phyloP scores from a whole-genome alignment of 2,329 filamentous ascomycete genomes.

The Penicillium psychrosexuale region DNA sequence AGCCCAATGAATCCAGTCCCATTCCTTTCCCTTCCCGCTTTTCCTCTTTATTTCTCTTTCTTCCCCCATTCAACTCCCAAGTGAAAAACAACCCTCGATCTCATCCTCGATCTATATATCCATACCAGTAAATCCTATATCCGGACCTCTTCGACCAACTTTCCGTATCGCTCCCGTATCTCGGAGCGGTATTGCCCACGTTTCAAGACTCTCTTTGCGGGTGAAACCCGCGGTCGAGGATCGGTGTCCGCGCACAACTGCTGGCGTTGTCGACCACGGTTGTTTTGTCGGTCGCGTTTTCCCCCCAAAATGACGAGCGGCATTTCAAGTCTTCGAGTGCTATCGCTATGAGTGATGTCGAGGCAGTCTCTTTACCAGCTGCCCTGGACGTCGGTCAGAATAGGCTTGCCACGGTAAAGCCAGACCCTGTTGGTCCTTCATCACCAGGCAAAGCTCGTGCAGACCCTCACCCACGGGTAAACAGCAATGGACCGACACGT shows the following conservation, averaged over 20 bases:
- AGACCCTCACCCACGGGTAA: slow-evolving; percentile 16
- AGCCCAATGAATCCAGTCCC: slow-evolving; percentile 10
- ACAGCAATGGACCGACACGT: slow-evolving; percentile 23
- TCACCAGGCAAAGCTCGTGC: slow-evolving; percentile 21
- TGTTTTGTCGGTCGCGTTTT: slow-evolving; percentile 33
- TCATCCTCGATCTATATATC: neutral
- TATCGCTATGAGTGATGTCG: slow-evolving; percentile 50
- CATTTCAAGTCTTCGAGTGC: slow-evolving; percentile 38
- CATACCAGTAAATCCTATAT: slow-evolving; percentile 3
- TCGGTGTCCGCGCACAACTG: slow-evolving; percentile 33
- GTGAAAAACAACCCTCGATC: neutral
- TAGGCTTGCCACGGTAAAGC: slow-evolving; percentile 31
- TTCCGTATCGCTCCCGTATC: slow-evolving; percentile 5
- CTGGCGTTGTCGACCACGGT: slow-evolving; percentile 35
- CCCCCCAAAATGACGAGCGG: slow-evolving; percentile 46
- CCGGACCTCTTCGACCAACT: neutral
- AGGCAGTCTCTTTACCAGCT: slow-evolving; percentile 40
- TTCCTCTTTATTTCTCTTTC: slow-evolving; percentile 17
- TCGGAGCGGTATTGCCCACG: slow-evolving; percentile 10
- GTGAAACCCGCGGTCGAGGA: slow-evolving; percentile 27
- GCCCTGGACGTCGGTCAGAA: slow-evolving; percentile 35
- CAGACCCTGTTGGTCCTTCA: slow-evolving; percentile 27
- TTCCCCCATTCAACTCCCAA: slow-evolving; percentile 10
- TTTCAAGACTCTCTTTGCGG: slow-evolving; percentile 9
- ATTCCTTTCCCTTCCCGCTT: slow-evolving; percentile 21